These are phyloP conservation scores for Juncus effusus DNA, from an alignment of 176 grass and related monocot genomes.

Conservation along the genomic window DNA sequence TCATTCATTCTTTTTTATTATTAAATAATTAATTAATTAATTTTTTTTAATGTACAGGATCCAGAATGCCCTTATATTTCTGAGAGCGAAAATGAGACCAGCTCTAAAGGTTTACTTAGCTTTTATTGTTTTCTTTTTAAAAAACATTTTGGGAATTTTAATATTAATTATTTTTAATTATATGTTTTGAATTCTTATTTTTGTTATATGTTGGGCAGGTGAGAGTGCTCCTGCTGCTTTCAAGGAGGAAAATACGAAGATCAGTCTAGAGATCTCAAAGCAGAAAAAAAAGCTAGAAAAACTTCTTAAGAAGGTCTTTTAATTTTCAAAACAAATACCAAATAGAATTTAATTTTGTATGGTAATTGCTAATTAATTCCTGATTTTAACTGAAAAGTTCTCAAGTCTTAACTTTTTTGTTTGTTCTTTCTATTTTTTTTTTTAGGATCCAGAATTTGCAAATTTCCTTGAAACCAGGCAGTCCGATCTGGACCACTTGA, in stretches of 20 bases:
- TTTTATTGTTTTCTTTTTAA: slow-evolving; percentile 3
- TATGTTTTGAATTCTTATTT: background rate
- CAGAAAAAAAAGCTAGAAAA: slow-evolving; percentile 73
- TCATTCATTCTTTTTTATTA: background rate
- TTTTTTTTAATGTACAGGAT: slow-evolving; percentile 50
- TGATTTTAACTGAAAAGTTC: too few relatives aligned
- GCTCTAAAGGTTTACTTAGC: slow-evolving; percentile 42
- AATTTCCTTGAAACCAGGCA: slow-evolving; percentile 57
- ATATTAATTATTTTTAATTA: background rate
- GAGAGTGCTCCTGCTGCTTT: slow-evolving; percentile 34
- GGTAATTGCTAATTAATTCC: too few relatives aligned
- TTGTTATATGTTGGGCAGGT: slow-evolving; percentile 34
- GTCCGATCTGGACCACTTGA: slow-evolving; percentile 33
- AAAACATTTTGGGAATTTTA: background rate
- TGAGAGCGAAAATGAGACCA: slow-evolving; percentile 41
- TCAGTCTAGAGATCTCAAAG: slow-evolving; percentile 40
- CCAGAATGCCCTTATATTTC: slow-evolving; percentile 72
- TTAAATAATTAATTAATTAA: too few relatives aligned
- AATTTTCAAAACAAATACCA: background rate
- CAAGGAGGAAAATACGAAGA: slow-evolving; percentile 45
- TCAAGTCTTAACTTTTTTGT: background rate
- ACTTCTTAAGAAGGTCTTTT: slow-evolving; percentile 60
- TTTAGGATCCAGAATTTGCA: slow-evolving; percentile 73
- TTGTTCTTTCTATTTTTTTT: slow-evolving; percentile 24
- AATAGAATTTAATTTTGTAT: too few relatives aligned